Evolutionary conservation across 192 early-diverging fungal genomes (phyloP).

Genomic region (Radiomyces spectabilis): DNA sequence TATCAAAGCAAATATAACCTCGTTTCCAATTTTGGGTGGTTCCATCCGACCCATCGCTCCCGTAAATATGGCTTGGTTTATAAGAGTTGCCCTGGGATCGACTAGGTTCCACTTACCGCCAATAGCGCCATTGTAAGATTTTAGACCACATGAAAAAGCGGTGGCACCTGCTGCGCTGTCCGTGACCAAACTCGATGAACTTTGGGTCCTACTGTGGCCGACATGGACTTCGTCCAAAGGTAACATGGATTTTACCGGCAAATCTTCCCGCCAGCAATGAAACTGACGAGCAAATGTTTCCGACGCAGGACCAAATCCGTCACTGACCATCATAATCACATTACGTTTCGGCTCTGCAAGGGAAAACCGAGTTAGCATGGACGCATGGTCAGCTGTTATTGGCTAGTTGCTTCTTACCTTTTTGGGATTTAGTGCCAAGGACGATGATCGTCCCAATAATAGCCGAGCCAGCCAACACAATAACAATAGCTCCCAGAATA

Average conservation of each 20-base stretch:
- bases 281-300: constrained; percentile 48
- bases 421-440: not conserved
- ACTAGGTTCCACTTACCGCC: constrained; percentile 20
- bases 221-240: constrained; percentile 40
- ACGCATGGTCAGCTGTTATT: not conserved
- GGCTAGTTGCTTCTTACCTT: not conserved
- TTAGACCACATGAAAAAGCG: constrained; percentile 43
- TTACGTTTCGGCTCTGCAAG: constrained; percentile 9
- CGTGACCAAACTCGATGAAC: constrained; percentile 40
- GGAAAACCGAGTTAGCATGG: not conserved
- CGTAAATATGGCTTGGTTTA: too few species aligned
- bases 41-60: too few species aligned
- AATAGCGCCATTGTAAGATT: constrained; percentile 49
- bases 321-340: constrained; percentile 54
- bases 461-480: constrained; percentile 2
- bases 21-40: too few species aligned
- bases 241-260: constrained; percentile 17
- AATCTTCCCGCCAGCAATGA: constrained; percentile 5
- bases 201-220: constrained; percentile 43
- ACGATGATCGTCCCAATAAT: constrained; percentile 4
- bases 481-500: constrained; percentile 1
- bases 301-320: constrained; percentile 54
- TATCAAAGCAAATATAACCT: not conserved
- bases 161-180: constrained; percentile 59
- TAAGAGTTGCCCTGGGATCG: too few species aligned